Percentiles rank a stretch among this genome's conserved stretches.
These are phyloP conservation scores for Leishmania aethiopica DNA, from an alignment of 208 protist genomes.

Conservation along the genomic window DNA sequence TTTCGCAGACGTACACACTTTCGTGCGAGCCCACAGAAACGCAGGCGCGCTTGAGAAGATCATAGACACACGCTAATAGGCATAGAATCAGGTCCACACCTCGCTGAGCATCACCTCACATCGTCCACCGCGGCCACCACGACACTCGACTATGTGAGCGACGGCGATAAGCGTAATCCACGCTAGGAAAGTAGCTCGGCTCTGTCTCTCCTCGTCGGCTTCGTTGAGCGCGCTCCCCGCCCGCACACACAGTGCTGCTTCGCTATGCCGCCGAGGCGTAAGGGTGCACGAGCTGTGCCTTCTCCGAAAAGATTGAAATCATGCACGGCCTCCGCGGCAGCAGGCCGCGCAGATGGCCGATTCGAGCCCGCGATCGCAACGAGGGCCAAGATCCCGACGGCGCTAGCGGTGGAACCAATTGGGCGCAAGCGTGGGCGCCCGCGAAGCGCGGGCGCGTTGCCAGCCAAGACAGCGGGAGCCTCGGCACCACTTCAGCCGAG, in stretches of 20 bases:
- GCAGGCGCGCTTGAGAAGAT: not conserved
- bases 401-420: not conserved
- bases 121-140: not conserved
- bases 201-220: not conserved
- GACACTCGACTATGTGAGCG: not conserved
- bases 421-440: slow-evolving; percentile 4
- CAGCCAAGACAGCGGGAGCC: not conserved
- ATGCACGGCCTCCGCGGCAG: not conserved
- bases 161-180: not conserved
- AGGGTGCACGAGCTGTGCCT: not conserved
- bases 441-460: not conserved
- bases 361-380: not conserved
- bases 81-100: not conserved
- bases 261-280: not conserved
- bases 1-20: not conserved
- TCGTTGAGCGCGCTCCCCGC: not conserved
- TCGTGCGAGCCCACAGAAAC: not conserved
- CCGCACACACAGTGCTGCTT: not conserved
- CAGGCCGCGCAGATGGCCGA: not conserved
- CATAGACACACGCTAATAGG: not conserved
- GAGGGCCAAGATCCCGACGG: not conserved
- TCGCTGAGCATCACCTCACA: not conserved
- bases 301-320: not conserved
- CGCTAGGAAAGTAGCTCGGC: not conserved
- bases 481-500: not conserved